phyloP scores from a whole-genome alignment of 2,329 filamentous ascomycete genomes.

The Fusarium stilboides region DNA sequence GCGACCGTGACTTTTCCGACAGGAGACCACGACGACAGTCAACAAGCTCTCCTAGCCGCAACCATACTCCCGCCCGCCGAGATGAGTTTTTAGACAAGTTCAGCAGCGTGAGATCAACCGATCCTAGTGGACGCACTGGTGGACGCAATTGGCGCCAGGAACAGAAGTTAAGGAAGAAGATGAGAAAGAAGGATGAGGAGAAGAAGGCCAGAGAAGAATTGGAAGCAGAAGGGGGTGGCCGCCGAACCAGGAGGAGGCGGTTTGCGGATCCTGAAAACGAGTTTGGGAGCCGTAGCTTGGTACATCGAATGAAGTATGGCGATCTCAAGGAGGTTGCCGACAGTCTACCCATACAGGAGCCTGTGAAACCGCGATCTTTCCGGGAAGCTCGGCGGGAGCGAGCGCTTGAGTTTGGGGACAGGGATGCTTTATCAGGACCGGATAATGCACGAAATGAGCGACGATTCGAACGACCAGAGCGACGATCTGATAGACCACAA shows the following conservation, averaged over 20 bases:
- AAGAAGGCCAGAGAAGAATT: constrained; percentile 56
- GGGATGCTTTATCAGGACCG: not conserved
- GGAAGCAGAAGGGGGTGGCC: constrained; percentile 54
- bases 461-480: not conserved
- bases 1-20: constrained; percentile 5
- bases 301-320: constrained; percentile 68
- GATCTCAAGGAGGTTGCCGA: constrained; percentile 51
- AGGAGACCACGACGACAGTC: constrained; percentile 4
- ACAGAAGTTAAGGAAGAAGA: constrained; percentile 67
- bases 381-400: constrained; percentile 29
- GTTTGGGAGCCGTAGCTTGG: constrained; percentile 70
- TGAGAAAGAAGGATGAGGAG: constrained; percentile 60
- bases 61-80: constrained; percentile 12
- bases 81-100: constrained; percentile 43
- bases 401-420: constrained; percentile 2
- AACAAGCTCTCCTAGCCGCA: constrained; percentile 2
- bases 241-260: constrained; percentile 64
- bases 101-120: constrained; percentile 51
- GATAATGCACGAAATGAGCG: constrained; percentile 8
- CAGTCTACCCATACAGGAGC: constrained; percentile 47
- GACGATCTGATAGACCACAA: constrained; percentile 3
- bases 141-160: constrained; percentile 53
- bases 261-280: constrained; percentile 65
- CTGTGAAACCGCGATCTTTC: constrained; percentile 47
- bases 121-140: constrained; percentile 30